These are phyloP conservation scores for Cercospora berteroae DNA, from an alignment of 2,329 filamentous ascomycete species.

Conservation along the genomic window DNA sequence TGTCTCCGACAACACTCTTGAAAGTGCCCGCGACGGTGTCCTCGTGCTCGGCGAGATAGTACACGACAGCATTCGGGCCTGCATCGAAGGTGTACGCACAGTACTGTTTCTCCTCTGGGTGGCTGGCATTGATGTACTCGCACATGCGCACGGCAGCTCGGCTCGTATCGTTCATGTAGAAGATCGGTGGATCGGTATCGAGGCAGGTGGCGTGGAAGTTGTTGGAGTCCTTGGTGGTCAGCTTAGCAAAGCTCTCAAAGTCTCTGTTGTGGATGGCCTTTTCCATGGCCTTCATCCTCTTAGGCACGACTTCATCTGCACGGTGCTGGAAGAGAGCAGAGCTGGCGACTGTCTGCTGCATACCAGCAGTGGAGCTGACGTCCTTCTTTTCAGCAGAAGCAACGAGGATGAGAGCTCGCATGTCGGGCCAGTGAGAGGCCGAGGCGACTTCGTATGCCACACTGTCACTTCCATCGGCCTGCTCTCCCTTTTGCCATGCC, in stretches of 20 bases:
- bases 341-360: slow-evolving; percentile 94
- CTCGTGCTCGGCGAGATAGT: slow-evolving; percentile 81
- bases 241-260: slow-evolving; percentile 80
- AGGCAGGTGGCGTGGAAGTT: slow-evolving; percentile 93
- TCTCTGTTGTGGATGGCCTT: slow-evolving; percentile 73
- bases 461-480: slow-evolving; percentile 79
- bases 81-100: slow-evolving; percentile 98
- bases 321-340: slow-evolving; percentile 82
- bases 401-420: slow-evolving; percentile 89
- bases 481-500: slow-evolving; percentile 80
- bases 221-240: slow-evolving; percentile 97
- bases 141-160: slow-evolving; percentile 83
- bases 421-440: slow-evolving; percentile 88
- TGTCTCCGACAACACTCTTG: slow-evolving; percentile 61
- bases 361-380: slow-evolving; percentile 85
- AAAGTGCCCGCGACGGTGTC: slow-evolving; percentile 73
- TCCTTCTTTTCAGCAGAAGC: slow-evolving; percentile 94
- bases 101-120: slow-evolving; percentile 67
- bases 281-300: slow-evolving; percentile 81
- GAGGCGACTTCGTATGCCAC: slow-evolving; percentile 84
- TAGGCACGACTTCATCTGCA: slow-evolving; percentile 72
- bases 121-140: slow-evolving; percentile 76
- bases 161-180: slow-evolving; percentile 95
- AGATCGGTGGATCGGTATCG: slow-evolving; percentile 95
- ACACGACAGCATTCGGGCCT: slow-evolving; percentile 93